Percentiles rank a stretch among this genome's conserved stretches.
Conservation (phyloP, 129 eudicot genomes). For the Artemisia tridentata region DNA sequence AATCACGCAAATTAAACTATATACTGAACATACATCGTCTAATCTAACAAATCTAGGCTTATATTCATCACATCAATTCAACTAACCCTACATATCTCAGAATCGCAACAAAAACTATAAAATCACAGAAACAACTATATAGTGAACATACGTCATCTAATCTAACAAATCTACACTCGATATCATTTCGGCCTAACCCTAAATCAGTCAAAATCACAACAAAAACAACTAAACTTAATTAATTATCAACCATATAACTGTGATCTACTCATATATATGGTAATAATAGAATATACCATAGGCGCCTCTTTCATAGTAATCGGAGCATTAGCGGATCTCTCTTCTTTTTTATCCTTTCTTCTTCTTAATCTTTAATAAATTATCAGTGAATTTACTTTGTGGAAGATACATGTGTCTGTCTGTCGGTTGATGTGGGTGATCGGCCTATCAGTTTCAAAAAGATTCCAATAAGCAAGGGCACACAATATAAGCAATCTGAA, state of each 20-base stretch:
- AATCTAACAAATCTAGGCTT: no score
- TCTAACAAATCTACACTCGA: not conserved
- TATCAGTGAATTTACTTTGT: no score
- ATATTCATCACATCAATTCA: no score
- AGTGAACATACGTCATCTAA: not conserved
- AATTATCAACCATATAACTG: not conserved
- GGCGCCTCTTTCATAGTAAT: slow-evolving; percentile 92
- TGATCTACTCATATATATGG: slow-evolving; percentile 21
- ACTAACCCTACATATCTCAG: not conserved
- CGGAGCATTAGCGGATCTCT: slow-evolving; percentile 94
- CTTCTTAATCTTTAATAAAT: no score
- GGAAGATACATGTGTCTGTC: no score
- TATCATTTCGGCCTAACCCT: slow-evolving; percentile 3
- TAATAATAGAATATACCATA: slow-evolving; percentile 51
- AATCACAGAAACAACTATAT: slow-evolving; percentile 23
- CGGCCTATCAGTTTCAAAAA: no score
- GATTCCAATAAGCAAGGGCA: no score
- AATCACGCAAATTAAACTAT: no score
- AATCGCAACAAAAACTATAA: slow-evolving; percentile 3
- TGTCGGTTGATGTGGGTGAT: no score
- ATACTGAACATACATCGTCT: no score
- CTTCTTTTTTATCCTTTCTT: no score
- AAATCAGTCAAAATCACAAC: slow-evolving; percentile 3
- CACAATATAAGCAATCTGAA: no score
- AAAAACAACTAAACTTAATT: slow-evolving; percentile 18